Conservation (phyloP, 345 rosid species). For the Syzygium aqueum region DNA sequence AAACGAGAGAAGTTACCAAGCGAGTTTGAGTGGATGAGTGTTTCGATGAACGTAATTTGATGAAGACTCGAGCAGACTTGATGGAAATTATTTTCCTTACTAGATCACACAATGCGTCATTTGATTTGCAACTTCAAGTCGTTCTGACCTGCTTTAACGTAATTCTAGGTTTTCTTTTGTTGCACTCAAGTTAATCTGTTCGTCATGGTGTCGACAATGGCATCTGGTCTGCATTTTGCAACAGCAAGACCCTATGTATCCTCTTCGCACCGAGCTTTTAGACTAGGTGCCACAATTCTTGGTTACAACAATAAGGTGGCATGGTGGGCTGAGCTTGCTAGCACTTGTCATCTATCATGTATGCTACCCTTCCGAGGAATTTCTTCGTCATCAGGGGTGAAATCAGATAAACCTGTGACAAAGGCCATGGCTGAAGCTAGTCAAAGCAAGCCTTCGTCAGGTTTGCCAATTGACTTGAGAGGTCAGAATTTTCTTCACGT, state of each 20-base stretch:
- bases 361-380: constrained; percentile 22
- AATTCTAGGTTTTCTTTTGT: background rate
- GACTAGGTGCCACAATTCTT: constrained; percentile 30
- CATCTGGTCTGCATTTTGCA: constrained; percentile 52
- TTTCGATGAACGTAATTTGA: background rate
- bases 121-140: background rate
- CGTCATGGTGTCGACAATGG: constrained; percentile 54
- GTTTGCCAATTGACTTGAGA: constrained; percentile 80
- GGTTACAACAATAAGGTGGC: constrained; percentile 27
- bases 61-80: background rate
- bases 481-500: constrained; percentile 25
- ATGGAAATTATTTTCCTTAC: background rate
- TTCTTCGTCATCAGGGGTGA: constrained; percentile 23
- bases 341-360: constrained; percentile 38
- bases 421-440: constrained; percentile 42
- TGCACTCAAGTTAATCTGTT: background rate
- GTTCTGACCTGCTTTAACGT: background rate
- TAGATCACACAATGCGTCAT: background rate
- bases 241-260: constrained; percentile 42
- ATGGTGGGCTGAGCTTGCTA: constrained; percentile 41
- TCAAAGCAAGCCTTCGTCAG: constrained; percentile 40
- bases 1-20: background rate
- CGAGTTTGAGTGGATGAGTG: background rate
- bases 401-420: constrained; percentile 27
- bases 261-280: constrained; percentile 28